These are phyloP conservation scores for Penicillium atrosanguineum DNA, from an alignment of 495 filamentous ascomycete species.

Conservation along the genomic window DNA sequence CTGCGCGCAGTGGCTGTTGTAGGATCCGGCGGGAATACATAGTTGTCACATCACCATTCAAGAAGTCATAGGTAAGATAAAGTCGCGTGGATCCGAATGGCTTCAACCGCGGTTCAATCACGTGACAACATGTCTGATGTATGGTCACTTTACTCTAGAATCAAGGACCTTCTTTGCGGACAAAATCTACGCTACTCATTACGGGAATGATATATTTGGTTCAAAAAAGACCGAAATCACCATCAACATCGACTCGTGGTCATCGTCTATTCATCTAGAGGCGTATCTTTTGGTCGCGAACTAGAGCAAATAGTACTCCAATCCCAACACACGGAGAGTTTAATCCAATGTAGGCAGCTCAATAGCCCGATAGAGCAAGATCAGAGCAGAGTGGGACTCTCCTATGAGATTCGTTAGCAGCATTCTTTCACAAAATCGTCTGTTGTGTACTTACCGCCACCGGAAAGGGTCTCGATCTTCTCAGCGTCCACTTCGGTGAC, in stretches of 20 bases:
- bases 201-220: background rate
- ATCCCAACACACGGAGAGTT: background rate
- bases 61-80: background rate
- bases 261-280: conserved; percentile 32
- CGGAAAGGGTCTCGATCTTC: conserved; percentile 85
- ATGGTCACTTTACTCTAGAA: background rate
- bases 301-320: conserved; percentile 4
- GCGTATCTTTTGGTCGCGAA: conserved; percentile 5
- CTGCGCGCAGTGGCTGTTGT: conserved; percentile 22
- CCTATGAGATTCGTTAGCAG: conserved; percentile 43
- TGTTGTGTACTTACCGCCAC: conserved; percentile 66
- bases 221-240: background rate
- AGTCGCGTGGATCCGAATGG: conserved; percentile 1
- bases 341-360: conserved; percentile 55
- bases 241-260: conserved; percentile 19
- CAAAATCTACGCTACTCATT: background rate
- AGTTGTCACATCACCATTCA: conserved; percentile 22
- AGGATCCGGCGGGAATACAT: conserved; percentile 33
- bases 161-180: background rate
- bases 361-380: conserved; percentile 88
- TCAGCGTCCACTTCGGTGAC: conserved; percentile 88
- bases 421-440: background rate
- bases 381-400: conserved; percentile 91
- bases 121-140: background rate
- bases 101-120: background rate